phyloP scores from a whole-genome alignment of 1,284 basidiomycete species.

The Anthracocystis setariae region DNA sequence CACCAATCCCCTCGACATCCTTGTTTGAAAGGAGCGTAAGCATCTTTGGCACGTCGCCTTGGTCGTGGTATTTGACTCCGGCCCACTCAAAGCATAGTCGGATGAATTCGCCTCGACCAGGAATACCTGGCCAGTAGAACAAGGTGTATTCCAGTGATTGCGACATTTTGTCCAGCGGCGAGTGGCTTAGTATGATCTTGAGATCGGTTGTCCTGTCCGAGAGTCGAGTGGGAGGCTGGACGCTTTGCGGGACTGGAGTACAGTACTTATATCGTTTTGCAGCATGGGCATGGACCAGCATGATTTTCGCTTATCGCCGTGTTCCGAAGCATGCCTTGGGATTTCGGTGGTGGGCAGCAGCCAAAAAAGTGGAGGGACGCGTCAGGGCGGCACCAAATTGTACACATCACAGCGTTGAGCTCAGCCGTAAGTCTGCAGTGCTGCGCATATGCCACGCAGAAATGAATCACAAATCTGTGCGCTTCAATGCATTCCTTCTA shows the following conservation, averaged over 20 bases:
- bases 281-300: not conserved
- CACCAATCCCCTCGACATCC: conserved; percentile 10
- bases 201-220: too few species aligned
- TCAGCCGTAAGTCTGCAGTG: not conserved
- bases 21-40: conserved; percentile 26
- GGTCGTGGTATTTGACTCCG: conserved; percentile 69
- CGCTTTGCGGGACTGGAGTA: not conserved
- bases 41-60: conserved; percentile 35
- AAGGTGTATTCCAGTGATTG: conserved; percentile 37
- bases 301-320: not conserved
- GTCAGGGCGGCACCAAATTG: not conserved
- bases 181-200: not conserved
- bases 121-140: conserved; percentile 67
- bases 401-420: not conserved
- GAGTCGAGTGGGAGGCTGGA: not conserved
- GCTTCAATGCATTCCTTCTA: not conserved
- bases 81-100: conserved; percentile 71
- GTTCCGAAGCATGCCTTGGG: conserved; percentile 4
- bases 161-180: conserved; percentile 18
- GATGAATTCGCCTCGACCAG: conserved; percentile 71
- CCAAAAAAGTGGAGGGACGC: not conserved
- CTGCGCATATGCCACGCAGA: not conserved
- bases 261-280: too few species aligned
- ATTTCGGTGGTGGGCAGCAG: conserved; percentile 11
- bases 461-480: not conserved